Conservation (phyloP, 2,329 filamentous ascomycete species). For the Exophiala oligosperma region DNA sequence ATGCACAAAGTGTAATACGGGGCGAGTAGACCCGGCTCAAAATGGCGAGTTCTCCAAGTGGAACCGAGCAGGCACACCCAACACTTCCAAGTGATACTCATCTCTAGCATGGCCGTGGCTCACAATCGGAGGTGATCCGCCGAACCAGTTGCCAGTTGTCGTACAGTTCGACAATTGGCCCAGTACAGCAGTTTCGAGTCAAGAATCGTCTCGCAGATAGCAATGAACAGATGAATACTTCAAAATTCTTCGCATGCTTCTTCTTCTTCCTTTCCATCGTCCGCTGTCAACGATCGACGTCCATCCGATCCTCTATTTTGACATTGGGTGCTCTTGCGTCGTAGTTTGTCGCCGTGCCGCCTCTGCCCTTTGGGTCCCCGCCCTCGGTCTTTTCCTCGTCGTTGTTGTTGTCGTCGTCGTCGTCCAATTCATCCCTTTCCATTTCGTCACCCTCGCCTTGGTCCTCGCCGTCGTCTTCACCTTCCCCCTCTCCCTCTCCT, state of each 20-base stretch:
- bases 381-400: constrained; percentile 3
- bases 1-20: no score
- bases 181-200: no score
- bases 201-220: not conserved
- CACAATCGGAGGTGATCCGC: no score
- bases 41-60: no score
- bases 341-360: not conserved
- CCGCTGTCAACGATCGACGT: constrained; percentile 1
- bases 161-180: no score
- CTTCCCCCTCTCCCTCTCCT: constrained; percentile 17
- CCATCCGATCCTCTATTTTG: constrained; percentile 4
- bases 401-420: constrained; percentile 1
- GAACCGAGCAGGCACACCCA: no score
- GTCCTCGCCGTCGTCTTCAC: constrained; percentile 15
- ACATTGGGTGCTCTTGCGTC: not conserved
- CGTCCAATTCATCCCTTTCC: constrained; percentile 11
- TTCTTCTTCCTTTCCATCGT: constrained; percentile 5
- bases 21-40: no score
- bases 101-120: no score
- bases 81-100: no score
- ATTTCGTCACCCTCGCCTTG: constrained; percentile 4
- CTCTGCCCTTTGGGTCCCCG: not conserved
- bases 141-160: no score
- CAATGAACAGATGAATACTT: not conserved
- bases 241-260: not conserved